Conservation (phyloP, 1,139 yeast species). For the Blastobotrys persicus region DNA sequence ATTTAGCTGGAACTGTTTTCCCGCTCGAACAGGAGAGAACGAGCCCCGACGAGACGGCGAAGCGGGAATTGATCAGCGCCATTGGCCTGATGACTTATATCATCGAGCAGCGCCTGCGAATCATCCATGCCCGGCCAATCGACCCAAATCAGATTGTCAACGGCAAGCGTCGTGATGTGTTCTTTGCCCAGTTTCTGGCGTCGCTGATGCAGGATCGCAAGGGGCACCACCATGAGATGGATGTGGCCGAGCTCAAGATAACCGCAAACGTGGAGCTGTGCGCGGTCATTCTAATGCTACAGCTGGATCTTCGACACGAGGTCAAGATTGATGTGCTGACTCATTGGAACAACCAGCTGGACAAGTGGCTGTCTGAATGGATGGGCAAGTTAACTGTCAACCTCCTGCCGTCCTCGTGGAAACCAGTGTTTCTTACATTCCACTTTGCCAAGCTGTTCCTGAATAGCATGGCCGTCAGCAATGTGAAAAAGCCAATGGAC, state of each 20-base stretch:
- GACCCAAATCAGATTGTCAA: slow-evolving; percentile 19
- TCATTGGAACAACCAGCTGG: slow-evolving; percentile 30
- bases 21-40: slow-evolving; percentile 18
- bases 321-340: slow-evolving; percentile 20
- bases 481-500: slow-evolving; percentile 9
- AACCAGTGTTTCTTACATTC: slow-evolving; percentile 28
- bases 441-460: slow-evolving; percentile 30
- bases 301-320: slow-evolving; percentile 24
- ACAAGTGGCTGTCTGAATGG: slow-evolving; percentile 30
- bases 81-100: slow-evolving; percentile 28
- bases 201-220: slow-evolving; percentile 19
- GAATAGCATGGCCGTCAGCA: slow-evolving; percentile 19
- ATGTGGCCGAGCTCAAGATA: slow-evolving; percentile 26
- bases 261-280: slow-evolving; percentile 30
- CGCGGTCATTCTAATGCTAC: slow-evolving; percentile 28
- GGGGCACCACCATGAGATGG: slow-evolving; percentile 20
- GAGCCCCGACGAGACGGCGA: slow-evolving; percentile 14
- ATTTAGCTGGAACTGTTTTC: slow-evolving; percentile 24
- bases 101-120: slow-evolving; percentile 28
- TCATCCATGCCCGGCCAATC: slow-evolving; percentile 27
- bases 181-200: slow-evolving; percentile 16
- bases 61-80: slow-evolving; percentile 24
- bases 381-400: slow-evolving; percentile 27
- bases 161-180: slow-evolving; percentile 17
- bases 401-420: slow-evolving; percentile 28